Evolutionary conservation across 2,329 filamentous ascomycete genomes (phyloP).

Genomic region (Hypocrella siamensis): DNA sequence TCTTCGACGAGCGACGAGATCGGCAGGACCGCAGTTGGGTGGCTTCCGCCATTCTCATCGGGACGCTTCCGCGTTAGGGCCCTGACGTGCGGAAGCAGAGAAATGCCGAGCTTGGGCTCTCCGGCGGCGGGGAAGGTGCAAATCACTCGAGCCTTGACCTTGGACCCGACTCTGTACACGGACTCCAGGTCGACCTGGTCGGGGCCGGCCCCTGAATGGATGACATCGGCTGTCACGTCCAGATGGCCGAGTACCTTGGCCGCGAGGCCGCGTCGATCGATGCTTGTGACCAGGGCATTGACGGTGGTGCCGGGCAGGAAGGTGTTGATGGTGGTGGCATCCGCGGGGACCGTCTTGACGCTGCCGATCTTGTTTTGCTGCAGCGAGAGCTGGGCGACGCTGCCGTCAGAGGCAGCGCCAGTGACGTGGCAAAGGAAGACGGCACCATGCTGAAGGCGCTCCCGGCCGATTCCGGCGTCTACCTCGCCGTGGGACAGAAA

Average conservation of each 20-base stretch:
- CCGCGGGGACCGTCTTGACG: constrained; percentile 46
- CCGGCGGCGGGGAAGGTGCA: constrained; percentile 73
- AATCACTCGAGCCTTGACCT: constrained; percentile 72
- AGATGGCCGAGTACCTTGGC: constrained; percentile 89
- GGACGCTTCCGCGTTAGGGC: constrained; percentile 37
- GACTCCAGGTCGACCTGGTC: constrained; percentile 54
- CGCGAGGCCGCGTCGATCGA: constrained; percentile 56
- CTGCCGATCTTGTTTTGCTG: constrained; percentile 55
- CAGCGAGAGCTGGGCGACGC: constrained; percentile 74
- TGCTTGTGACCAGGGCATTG: constrained; percentile 68
- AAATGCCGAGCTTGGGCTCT: constrained; percentile 72
- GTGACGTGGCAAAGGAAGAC: constrained; percentile 74
- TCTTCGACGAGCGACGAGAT: constrained; percentile 64
- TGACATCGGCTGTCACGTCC: constrained; percentile 76
- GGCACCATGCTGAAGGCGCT: constrained; percentile 62
- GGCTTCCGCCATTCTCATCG: constrained; percentile 20
- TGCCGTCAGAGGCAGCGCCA: constrained; percentile 59
- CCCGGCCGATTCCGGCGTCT: constrained; percentile 46
- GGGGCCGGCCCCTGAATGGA: constrained; percentile 70
- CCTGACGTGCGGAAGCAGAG: constrained; percentile 70
- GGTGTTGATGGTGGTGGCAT: constrained; percentile 74
- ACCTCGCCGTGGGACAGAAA: constrained; percentile 81
- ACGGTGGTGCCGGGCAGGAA: constrained; percentile 87
- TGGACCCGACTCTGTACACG: constrained; percentile 70
- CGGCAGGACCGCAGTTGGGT: constrained; percentile 44